Evolutionary conservation across 2,329 filamentous ascomycete species (phyloP).

Genomic region (Cercospora sp.): DNA sequence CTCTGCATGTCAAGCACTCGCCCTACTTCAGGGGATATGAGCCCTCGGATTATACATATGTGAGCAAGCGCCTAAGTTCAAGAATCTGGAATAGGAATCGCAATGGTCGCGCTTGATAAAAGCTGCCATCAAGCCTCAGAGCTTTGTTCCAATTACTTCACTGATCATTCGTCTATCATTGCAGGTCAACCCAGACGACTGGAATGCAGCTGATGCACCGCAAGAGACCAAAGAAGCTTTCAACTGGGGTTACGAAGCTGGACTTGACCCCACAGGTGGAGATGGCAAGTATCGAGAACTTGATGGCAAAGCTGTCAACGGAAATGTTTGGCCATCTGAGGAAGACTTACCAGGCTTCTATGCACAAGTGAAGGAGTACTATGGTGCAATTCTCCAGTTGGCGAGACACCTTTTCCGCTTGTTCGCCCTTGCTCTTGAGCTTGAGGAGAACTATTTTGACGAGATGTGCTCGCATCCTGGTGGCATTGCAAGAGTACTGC

Average conservation of each 20-base stretch:
- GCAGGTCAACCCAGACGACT: conserved; percentile 39
- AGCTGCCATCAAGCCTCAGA: neutral
- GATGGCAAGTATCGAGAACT: conserved; percentile 46
- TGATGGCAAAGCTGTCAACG: conserved; percentile 41
- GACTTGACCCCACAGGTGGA: conserved; percentile 43
- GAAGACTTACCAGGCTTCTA: conserved; percentile 44
- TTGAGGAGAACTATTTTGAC: conserved; percentile 45
- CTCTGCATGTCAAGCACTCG: conserved; percentile 43
- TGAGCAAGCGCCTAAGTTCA: neutral
- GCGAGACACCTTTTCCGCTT: conserved; percentile 45
- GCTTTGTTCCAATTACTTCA: neutral
- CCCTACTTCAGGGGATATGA: conserved; percentile 46
- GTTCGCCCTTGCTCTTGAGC: conserved; percentile 43
- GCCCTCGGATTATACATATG: conserved; percentile 44
- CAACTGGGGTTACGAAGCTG: conserved; percentile 47
- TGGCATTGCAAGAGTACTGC: conserved; percentile 44
- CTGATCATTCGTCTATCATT: neutral
- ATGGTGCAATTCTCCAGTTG: conserved; percentile 41
- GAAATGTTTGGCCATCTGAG: conserved; percentile 44
- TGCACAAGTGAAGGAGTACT: conserved; percentile 42
- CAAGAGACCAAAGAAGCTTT: conserved; percentile 46
- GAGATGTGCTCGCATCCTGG: conserved; percentile 44
- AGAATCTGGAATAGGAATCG: neutral
- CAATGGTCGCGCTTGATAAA: neutral
- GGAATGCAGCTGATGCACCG: conserved; percentile 26